A percentile compares a stretch with the other conserved stretches of the same genome.
Conservation (phyloP, 2,329 filamentous ascomycete genomes). For the Fusarium poae region DNA sequence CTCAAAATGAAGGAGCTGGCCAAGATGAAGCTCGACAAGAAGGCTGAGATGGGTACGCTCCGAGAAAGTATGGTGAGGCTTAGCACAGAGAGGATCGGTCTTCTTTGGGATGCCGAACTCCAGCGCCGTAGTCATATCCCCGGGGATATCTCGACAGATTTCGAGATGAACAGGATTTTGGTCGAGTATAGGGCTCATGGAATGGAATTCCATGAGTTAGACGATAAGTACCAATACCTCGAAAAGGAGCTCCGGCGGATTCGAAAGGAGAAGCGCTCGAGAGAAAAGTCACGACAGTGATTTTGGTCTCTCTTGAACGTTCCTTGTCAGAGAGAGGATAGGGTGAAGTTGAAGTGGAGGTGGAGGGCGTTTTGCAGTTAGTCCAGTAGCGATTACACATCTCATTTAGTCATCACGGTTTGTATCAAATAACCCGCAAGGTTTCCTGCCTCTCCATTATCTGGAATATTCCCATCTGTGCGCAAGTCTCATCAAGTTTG, state of each 20-base stretch:
- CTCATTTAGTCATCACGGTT: neutral
- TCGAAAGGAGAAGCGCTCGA: neutral
- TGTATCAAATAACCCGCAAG: neutral
- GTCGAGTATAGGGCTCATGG: neutral
- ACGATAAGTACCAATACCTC: neutral
- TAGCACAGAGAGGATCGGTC: neutral
- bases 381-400: neutral
- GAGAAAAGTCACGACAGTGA: no score
- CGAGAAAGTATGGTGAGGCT: neutral
- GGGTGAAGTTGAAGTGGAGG: neutral
- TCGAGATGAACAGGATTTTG: neutral
- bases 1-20: neutral
- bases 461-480: no score
- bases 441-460: no score
- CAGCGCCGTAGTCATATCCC: neutral
- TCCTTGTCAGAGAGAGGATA: neutral
- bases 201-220: neutral
- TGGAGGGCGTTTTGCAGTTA: neutral
- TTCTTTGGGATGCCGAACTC: neutral
- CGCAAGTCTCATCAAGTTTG: no score
- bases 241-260: neutral
- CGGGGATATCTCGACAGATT: neutral
- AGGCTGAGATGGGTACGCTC: neutral
- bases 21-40: neutral
- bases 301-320: neutral